Evolutionary conservation across 169 alveolate species (phyloP), one percentile per base, ranked within the genome.

Genomic region (Plasmodium berghei): DNA sequence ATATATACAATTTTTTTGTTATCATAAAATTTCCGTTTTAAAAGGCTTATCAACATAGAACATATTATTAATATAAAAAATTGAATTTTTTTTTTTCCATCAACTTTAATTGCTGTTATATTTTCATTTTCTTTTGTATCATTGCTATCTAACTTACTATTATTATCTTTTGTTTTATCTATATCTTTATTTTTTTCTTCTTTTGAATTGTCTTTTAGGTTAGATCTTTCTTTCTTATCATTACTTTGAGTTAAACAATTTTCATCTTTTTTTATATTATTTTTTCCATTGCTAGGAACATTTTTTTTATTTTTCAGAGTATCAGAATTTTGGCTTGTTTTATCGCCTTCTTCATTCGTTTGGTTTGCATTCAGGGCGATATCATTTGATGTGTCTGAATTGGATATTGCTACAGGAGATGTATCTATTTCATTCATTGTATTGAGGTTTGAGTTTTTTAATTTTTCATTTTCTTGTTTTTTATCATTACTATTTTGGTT

Each of bases 11-110:
- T 12, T 2, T 34, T 42, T 16, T 73, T 24, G 18, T 64, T 48
- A 9, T 77, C 52, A 40, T 64, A 58, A 77, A 63, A 64, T 48
- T 77, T 46, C 34, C 63, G 20, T 64, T 77, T 77, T 22, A 77
- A 52, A 42, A 77, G 24, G 48, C 89, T 77, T 20, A 77, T 5
- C 9, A 63, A 1, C 16, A 69, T 9, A 12, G 77, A 55, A 22
- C 45, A 12, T 63, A 77, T 64, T 77, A 77, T 49, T 34, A 77
- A 58, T 40, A 70, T 8, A 28, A 12, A 40, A 34, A 77, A 77
- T 16, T 77, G 70, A 16, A 54, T n/a, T 1, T 45, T 26, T 74
- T 66, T 63, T 26, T n/a, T 9, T 4, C 28, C 22, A 42, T 52
- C 42, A 34, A 74, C 16, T 26, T 61, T 74, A 34, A 45, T 45